Evolutionary conservation across 75 land plant species (phyloP).

Genomic region (Cryptomeria japonica): DNA sequence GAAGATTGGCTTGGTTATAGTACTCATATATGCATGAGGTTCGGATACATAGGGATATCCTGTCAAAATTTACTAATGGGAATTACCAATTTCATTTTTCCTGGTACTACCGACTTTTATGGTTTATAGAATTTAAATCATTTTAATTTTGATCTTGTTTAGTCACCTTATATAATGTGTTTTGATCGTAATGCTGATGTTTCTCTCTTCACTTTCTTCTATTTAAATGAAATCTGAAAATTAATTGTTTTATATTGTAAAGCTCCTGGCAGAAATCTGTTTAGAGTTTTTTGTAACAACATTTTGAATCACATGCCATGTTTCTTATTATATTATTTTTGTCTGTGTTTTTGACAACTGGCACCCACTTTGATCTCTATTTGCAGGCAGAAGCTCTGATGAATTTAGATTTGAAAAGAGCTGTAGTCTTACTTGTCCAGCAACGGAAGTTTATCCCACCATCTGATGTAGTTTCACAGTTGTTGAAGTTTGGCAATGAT

Average conservation of each 20-base stretch:
- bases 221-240: not conserved
- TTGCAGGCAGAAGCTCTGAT: conserved; percentile 69
- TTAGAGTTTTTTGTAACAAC: too few relatives aligned
- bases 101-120: not conserved
- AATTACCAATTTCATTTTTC: not conserved
- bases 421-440: conserved; percentile 73
- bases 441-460: conserved; percentile 65
- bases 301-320: not conserved
- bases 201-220: not conserved
- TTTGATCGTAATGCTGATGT: not conserved
- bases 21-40: not conserved
- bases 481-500: conserved; percentile 46
- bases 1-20: not conserved
- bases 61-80: not conserved
- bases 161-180: not conserved
- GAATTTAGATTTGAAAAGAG: conserved; percentile 81
- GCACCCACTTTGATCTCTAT: not conserved
- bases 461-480: conserved; percentile 75
- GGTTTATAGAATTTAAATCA: not conserved
- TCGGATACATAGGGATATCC: not conserved
- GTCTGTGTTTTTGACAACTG: not conserved
- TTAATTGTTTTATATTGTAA: not conserved
- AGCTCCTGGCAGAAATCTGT: too few relatives aligned
- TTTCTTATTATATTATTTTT: not conserved
- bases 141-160: not conserved